Percentiles rank a stretch among this genome's conserved stretches.
phyloP scores from a whole-genome alignment of 306 rosid species.

The Prunus kanzakura region DNA sequence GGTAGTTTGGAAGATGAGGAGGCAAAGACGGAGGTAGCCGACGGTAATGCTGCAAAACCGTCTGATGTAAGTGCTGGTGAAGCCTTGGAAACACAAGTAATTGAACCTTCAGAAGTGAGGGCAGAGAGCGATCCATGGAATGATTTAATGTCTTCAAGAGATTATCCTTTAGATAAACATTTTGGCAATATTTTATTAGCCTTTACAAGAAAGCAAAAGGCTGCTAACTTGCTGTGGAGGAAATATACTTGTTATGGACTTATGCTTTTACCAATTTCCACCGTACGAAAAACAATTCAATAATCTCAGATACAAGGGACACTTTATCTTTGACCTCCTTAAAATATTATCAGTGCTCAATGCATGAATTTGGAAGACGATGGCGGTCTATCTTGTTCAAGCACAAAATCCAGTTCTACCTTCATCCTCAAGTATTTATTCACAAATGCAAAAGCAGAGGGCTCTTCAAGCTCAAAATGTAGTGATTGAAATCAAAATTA shows the following conservation, averaged over 20 bases:
- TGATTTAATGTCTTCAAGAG: slow-evolving; percentile 30
- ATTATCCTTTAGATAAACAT: background rate
- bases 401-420: too few relatives aligned
- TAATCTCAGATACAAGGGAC: too few relatives aligned
- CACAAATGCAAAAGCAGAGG: too few relatives aligned
- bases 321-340: too few relatives aligned
- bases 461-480: too few relatives aligned
- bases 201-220: background rate
- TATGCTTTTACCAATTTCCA: background rate
- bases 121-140: slow-evolving; percentile 87
- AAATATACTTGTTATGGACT: background rate
- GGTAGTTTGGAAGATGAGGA: slow-evolving; percentile 69
- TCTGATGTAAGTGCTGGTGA: slow-evolving; percentile 33
- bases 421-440: too few relatives aligned
- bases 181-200: slow-evolving; percentile 30
- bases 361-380: too few relatives aligned
- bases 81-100: slow-evolving; percentile 52
- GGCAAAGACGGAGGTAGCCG: slow-evolving; percentile 17
- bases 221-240: background rate
- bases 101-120: slow-evolving; percentile 89
- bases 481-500: too few relatives aligned
- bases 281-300: background rate
- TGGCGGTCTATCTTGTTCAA: too few relatives aligned
- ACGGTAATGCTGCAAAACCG: slow-evolving; percentile 18
- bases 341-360: too few relatives aligned